phyloP scores from a whole-genome alignment of 148 eudicot genomes.

The Amaranthus hypochondriacus region DNA sequence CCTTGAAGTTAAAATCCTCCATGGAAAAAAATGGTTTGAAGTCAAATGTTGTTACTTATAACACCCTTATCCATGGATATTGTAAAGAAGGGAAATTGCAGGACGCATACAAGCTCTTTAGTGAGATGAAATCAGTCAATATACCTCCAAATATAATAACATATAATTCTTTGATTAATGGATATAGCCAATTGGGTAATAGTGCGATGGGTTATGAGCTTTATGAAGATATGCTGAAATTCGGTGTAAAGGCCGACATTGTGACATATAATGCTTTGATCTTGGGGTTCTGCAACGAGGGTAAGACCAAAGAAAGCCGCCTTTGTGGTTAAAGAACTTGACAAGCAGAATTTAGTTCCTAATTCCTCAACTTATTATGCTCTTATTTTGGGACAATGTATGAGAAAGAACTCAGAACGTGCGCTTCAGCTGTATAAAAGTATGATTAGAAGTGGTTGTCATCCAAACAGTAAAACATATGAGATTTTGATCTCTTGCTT shows the following conservation, averaged over 20 bases:
- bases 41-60: conserved; percentile 51
- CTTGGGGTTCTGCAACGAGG: conserved; percentile 64
- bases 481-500: conserved; percentile 51
- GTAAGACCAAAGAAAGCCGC: conserved; percentile 85
- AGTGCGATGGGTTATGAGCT: conserved; percentile 44
- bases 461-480: conserved; percentile 45
- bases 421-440: conserved; percentile 64
- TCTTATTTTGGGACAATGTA: conserved; percentile 76
- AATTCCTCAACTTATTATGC: conserved; percentile 78
- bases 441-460: conserved; percentile 59
- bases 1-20: conserved; percentile 46
- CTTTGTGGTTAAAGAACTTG: conserved; percentile 56
- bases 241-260: conserved; percentile 53
- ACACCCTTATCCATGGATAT: conserved; percentile 67
- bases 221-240: conserved; percentile 59
- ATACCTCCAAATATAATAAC: conserved; percentile 54
- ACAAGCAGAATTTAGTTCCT: conserved; percentile 47
- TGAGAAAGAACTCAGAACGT: conserved; percentile 63
- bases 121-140: conserved; percentile 54
- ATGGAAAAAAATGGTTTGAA: conserved; percentile 57
- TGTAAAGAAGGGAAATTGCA: conserved; percentile 58
- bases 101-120: conserved; percentile 60
- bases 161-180: conserved; percentile 60
- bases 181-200: conserved; percentile 49
- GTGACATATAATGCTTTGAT: conserved; percentile 71